phyloP scores from a whole-genome alignment of 129 eudicot genomes.

The Flaveria trinervia region DNA sequence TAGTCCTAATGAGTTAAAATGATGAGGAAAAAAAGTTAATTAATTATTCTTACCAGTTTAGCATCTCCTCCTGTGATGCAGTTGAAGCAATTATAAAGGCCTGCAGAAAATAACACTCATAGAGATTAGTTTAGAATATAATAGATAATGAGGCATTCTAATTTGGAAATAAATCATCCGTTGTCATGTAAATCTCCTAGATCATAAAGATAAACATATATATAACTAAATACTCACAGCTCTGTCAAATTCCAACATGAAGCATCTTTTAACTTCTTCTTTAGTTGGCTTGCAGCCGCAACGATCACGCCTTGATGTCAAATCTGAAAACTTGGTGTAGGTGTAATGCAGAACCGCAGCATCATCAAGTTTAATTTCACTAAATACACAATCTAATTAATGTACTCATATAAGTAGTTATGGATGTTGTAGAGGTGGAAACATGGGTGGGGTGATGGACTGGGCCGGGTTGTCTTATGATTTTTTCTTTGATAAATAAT shows the following conservation, averaged over 20 bases:
- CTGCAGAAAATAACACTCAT: constrained; percentile 31
- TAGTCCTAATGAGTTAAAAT: neutral
- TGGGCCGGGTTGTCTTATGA: neutral
- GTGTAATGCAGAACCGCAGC: constrained; percentile 77
- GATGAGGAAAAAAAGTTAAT: neutral
- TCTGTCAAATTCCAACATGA: constrained; percentile 57
- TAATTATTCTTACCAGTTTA: constrained; percentile 36
- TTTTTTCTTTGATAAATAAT: neutral
- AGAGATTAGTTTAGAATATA: constrained; percentile 1
- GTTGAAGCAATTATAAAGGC: constrained; percentile 65
- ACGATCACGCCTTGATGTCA: constrained; percentile 81
- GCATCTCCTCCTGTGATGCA: constrained; percentile 53
- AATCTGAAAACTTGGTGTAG: constrained; percentile 70
- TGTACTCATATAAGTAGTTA: constrained; percentile 1
- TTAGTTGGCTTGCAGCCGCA: constrained; percentile 82
- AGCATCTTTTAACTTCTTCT: constrained; percentile 39
- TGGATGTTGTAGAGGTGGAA: neutral
- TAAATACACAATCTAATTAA: constrained; percentile 29
- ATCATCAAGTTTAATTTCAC: constrained; percentile 59
- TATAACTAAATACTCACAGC: constrained; percentile 46
- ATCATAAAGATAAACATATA: neutral
- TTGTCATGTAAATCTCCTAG: constrained; percentile 5
- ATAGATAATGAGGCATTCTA: neutral
- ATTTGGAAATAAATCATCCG: neutral
- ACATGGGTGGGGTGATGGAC: neutral